Evolutionary conservation across 331 rosid species (phyloP).

Genomic region (Malus hybrid): DNA sequence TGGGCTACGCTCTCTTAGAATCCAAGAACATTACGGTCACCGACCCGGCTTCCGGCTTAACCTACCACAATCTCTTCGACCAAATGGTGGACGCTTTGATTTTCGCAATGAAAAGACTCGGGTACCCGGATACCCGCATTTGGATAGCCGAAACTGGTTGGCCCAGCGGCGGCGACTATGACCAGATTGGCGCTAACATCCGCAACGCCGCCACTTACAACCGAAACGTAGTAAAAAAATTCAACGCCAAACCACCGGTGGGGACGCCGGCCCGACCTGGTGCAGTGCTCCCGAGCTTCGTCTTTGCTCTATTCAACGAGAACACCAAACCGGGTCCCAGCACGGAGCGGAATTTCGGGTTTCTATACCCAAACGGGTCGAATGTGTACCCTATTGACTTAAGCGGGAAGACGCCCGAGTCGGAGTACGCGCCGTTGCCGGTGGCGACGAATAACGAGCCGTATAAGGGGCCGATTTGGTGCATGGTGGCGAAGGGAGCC

Average conservation of each 20-base stretch:
- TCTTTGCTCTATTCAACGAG: constrained; percentile 74
- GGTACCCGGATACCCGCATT: constrained; percentile 50
- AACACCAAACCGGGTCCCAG: constrained; percentile 61
- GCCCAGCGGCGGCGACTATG: constrained; percentile 75
- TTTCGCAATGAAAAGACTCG: constrained; percentile 65
- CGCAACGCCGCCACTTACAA: constrained; percentile 77
- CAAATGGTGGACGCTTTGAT: constrained; percentile 81
- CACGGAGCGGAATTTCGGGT: constrained; percentile 77
- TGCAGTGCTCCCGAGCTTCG: constrained; percentile 40
- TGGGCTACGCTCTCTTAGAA: constrained; percentile 48
- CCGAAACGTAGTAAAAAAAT: constrained; percentile 51
- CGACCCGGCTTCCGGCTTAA: constrained; percentile 55
- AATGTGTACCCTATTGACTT: constrained; percentile 49
- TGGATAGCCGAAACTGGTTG: constrained; percentile 90
- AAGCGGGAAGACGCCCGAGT: constrained; percentile 36
- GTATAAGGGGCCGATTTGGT: constrained; percentile 68
- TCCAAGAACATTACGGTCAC: constrained; percentile 35
- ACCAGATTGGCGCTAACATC: constrained; percentile 65
- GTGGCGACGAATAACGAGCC: constrained; percentile 33
- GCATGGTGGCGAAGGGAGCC: constrained; percentile 56
- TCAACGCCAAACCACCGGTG: constrained; percentile 35
- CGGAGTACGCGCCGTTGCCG: constrained; percentile 45
- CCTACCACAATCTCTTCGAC: constrained; percentile 61
- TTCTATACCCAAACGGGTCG: constrained; percentile 58
- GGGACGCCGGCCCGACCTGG: constrained; percentile 89